These are phyloP conservation scores for Candida tibetensis DNA, from an alignment of 805 yeast genomes.

Conservation along the genomic window DNA sequence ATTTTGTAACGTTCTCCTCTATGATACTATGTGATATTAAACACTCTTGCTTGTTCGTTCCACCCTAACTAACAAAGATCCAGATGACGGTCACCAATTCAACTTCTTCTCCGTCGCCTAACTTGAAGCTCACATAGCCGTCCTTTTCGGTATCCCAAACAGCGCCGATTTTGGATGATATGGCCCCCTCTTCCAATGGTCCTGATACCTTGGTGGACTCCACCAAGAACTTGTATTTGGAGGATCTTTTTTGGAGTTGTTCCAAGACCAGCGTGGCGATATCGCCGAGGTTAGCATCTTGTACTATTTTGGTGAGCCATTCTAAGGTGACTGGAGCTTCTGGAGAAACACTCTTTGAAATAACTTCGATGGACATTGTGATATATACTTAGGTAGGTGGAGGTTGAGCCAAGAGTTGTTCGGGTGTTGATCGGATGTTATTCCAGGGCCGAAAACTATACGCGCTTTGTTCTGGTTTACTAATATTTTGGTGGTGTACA, in stretches of 20 bases:
- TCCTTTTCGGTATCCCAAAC: slow-evolving; percentile 58
- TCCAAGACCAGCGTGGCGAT: slow-evolving; percentile 22
- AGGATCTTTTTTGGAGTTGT: slow-evolving; percentile 42
- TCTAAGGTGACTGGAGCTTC: slow-evolving; percentile 21
- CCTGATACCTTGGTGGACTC: slow-evolving; percentile 36
- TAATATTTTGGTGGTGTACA: too few relatives aligned
- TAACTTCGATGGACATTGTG: slow-evolving; percentile 1
- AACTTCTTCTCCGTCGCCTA: slow-evolving; percentile 9
- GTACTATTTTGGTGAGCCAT: slow-evolving; percentile 12
- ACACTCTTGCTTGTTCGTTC: too few relatives aligned
- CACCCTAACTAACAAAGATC: too few relatives aligned
- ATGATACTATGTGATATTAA: slow-evolving; percentile 7
- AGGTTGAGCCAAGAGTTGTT: too few relatives aligned
- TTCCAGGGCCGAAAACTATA: too few relatives aligned
- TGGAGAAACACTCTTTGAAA: slow-evolving; percentile 10
- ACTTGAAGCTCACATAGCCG: slow-evolving; percentile 44
- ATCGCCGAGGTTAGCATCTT: not conserved
- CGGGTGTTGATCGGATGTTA: too few relatives aligned
- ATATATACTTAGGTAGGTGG: too few relatives aligned
- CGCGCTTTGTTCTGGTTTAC: too few relatives aligned
- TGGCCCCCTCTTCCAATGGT: slow-evolving; percentile 14
- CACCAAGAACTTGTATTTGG: slow-evolving; percentile 56
- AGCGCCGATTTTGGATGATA: slow-evolving; percentile 46
- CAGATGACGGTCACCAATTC: not conserved
- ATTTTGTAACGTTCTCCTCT: too few relatives aligned